Base-by-base conservation (phyloP, 129 eudicot genomes). In the Chrysanthemum lavandulifolium region DNA sequence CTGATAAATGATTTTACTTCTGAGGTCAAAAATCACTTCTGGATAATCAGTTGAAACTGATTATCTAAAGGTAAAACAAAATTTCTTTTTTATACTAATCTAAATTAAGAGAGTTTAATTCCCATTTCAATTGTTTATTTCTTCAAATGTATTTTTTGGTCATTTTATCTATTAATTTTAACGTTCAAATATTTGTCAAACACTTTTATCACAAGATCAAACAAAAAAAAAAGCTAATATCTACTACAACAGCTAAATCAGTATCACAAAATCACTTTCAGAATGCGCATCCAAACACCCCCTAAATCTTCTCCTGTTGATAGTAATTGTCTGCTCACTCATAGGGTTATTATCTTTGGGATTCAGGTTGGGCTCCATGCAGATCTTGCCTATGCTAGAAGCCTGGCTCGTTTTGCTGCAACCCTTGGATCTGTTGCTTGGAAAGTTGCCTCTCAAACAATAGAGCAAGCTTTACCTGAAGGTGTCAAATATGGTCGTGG, bases 371-470 rank as follows among this genome's bases (percentile, higher is more conserved):
- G 99, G n/a, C 86, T 95, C 48, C 81, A 91, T 66, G 86, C 84
- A 10, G 99, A 95, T 61, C 93, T 82, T 83, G 76, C 99, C 9
- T 95, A 91, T 70, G 96, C 96, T 51, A 82, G 97, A 67, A 90
- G 99, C 83, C 81, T 95, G 81, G 87, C 99, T 67, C 97, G 97
- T 61, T 95, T 86, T 83, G 88, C 99, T 72, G 97, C 91, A 71
- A 81, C 97, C 27, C 97, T 95, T 10, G 97, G 97, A 15, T 69
- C 96, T 13, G 85, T 83, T 78, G 97, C 96, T 68, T 95, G 99
- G 99, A 80, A 80, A 86, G 84, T 88, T 59, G 99, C 99, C 25
- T 88, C 99, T 49, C 85, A 83, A 50, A 88, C 96, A 60, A 95
- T 95, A 52, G 95, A 91, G 73, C 94, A 86, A 80, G 94, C 90